These are phyloP conservation scores for Talaromyces wortmannii DNA, from an alignment of 495 filamentous ascomycete species.

Conservation along the genomic window DNA sequence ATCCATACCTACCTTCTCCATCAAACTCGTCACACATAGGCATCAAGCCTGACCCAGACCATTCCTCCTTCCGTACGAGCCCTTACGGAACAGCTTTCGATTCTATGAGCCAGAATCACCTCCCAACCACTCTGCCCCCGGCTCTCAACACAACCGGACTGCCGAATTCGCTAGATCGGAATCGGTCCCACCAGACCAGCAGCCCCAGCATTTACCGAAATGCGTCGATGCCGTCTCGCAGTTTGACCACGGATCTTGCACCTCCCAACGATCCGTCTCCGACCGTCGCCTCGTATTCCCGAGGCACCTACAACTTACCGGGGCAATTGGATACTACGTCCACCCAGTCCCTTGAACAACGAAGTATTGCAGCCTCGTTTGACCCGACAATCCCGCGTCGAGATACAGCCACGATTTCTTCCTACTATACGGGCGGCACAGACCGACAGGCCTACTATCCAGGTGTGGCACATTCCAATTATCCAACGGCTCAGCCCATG, in stretches of 20 bases:
- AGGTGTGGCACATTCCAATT: slow-evolving; percentile 23
- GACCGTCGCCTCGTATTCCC: slow-evolving; percentile 26
- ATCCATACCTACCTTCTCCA: slow-evolving; percentile 32
- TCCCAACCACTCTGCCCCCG: slow-evolving; percentile 31
- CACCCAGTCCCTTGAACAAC: slow-evolving; percentile 23
- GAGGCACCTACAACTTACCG: slow-evolving; percentile 32
- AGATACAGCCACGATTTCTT: slow-evolving; percentile 30
- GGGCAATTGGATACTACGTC: slow-evolving; percentile 23
- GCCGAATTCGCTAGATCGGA: slow-evolving; percentile 30
- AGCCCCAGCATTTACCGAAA: slow-evolving; percentile 36
- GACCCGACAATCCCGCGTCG: slow-evolving; percentile 32
- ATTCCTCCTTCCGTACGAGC: slow-evolving; percentile 24
- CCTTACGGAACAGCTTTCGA: slow-evolving; percentile 32
- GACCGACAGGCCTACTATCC: slow-evolving; percentile 33
- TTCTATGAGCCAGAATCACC: slow-evolving; percentile 22
- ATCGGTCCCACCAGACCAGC: slow-evolving; percentile 32
- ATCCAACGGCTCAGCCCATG: slow-evolving; percentile 24
- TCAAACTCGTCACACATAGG: slow-evolving; percentile 17
- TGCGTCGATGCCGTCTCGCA: slow-evolving; percentile 35
- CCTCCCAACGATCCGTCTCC: slow-evolving; percentile 36
- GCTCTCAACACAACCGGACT: slow-evolving; percentile 22
- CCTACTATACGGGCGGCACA: slow-evolving; percentile 22
- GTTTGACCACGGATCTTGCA: slow-evolving; percentile 32
- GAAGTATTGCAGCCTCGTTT: slow-evolving; percentile 18
- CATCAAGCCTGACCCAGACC: slow-evolving; percentile 29